phyloP scores from a whole-genome alignment of 2,329 filamentous ascomycete genomes.

The Penicillium sp. region DNA sequence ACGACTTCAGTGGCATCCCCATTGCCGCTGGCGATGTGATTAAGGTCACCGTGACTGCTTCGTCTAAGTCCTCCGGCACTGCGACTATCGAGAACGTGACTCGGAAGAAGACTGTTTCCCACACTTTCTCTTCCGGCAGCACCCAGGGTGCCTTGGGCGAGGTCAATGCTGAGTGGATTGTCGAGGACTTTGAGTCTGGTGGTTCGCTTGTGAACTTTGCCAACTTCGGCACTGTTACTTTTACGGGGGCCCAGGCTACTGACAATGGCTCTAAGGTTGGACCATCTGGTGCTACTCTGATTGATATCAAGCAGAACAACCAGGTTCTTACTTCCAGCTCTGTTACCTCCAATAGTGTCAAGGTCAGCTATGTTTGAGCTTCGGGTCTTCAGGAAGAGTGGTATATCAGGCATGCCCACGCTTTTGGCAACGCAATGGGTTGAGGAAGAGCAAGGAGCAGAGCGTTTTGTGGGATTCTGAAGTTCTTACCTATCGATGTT shows the following conservation, averaged over 20 bases:
- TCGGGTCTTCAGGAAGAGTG: neutral
- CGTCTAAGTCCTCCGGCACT: conserved; percentile 43
- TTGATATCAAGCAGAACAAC: conserved; percentile 48
- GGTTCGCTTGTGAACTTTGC: conserved; percentile 46
- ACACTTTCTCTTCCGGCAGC: conserved; percentile 49
- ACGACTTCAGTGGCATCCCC: conserved; percentile 50
- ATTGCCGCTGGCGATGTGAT: conserved; percentile 48
- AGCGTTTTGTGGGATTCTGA: too few relatives aligned
- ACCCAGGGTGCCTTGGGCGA: conserved; percentile 48
- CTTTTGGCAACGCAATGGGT: too few relatives aligned
- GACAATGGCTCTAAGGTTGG: conserved; percentile 30
- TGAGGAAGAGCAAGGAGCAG: too few relatives aligned
- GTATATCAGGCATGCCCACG: too few relatives aligned
- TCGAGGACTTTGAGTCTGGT: conserved; percentile 52
- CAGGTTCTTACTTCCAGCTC: conserved; percentile 34
- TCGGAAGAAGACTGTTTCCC: conserved; percentile 49
- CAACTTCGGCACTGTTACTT: conserved; percentile 52
- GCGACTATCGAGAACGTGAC: neutral
- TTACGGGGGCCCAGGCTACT: conserved; percentile 42
- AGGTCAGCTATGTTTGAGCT: conserved; percentile 24
- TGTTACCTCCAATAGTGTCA: conserved; percentile 19
- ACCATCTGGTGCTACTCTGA: conserved; percentile 40
- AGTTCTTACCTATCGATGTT: too few relatives aligned
- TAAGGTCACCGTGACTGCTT: conserved; percentile 43
- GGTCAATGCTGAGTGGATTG: conserved; percentile 64